Conservation (phyloP, 371 early-diverging fungal species). For the Sporodiniella umbellata region DNA sequence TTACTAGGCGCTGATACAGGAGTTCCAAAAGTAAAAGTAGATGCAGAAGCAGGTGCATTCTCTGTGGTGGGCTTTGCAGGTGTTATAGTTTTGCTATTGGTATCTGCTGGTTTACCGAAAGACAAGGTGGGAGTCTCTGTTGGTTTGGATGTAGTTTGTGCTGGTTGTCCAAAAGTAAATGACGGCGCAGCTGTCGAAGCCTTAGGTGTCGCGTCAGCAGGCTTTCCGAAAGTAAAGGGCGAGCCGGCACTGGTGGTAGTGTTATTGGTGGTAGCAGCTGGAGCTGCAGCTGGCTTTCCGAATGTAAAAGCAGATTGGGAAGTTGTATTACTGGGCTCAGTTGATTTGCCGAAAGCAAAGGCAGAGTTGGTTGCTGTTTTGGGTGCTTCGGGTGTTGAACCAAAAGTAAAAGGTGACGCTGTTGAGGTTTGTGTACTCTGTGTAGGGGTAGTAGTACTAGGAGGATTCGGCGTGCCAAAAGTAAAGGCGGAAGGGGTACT, state of each 20-base stretch:
- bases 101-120: conserved; percentile 1
- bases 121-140: too few relatives aligned
- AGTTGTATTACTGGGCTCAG: neutral
- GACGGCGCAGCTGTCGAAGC: neutral
- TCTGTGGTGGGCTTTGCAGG: conserved; percentile 3
- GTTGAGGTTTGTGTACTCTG: conserved; percentile 1
- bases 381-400: conserved; percentile 5
- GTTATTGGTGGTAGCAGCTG: conserved; percentile 7
- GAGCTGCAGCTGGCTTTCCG: conserved; percentile 1
- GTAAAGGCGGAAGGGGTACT: neutral
- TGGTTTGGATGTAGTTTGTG: neutral
- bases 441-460: neutral
- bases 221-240: conserved; percentile 9
- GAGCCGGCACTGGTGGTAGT: conserved; percentile 5
- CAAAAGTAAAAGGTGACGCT: conserved; percentile 11
- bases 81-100: neutral
- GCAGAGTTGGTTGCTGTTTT: conserved; percentile 1
- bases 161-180: neutral
- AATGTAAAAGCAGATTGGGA: conserved; percentile 9
- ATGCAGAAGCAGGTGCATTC: conserved; percentile 2
- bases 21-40: conserved; percentile 7
- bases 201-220: neutral
- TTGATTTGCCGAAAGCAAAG: conserved; percentile 1
- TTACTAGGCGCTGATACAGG: conserved; percentile 2
- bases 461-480: conserved; percentile 1